These are phyloP conservation scores for Rutstroemia sp. DNA, from an alignment of 2,329 filamentous ascomycete genomes.

Conservation along the genomic window DNA sequence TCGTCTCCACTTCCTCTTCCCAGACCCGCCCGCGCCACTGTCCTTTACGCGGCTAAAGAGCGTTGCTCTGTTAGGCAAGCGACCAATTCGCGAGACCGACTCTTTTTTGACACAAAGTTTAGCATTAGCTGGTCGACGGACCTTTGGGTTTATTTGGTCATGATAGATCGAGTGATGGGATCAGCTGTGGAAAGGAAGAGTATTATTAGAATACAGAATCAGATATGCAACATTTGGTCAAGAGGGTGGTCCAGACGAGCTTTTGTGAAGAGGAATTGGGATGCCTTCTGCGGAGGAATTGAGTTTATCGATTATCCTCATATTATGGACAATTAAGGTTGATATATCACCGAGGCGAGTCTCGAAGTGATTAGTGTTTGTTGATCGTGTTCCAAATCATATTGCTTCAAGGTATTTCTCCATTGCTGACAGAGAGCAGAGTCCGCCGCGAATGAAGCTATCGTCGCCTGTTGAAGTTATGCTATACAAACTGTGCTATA, in stretches of 20 bases:
- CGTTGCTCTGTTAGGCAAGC: no score
- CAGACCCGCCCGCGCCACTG: no score
- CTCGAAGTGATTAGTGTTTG: no score
- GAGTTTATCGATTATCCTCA: neutral
- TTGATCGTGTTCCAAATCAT: no score
- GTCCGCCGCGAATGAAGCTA: no score
- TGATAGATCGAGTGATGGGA: neutral
- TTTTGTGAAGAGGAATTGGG: neutral
- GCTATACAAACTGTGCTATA: no score
- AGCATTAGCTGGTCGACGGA: neutral
- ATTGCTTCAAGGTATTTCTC: no score
- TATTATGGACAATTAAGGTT: neutral
- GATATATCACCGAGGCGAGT: neutral
- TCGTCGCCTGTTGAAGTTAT: no score
- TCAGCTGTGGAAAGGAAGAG: neutral
- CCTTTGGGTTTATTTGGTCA: no score
- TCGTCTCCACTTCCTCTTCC: no score
- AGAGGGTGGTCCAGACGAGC: neutral
- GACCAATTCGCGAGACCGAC: neutral
- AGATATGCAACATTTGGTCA: neutral
- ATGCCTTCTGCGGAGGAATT: neutral
- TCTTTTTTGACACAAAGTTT: neutral
- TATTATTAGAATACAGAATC: neutral
- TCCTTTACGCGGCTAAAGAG: no score
- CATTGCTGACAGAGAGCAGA: no score